These are phyloP conservation scores for Penicillium paneum DNA, from an alignment of 2,329 filamentous ascomycete species.

Conservation along the genomic window DNA sequence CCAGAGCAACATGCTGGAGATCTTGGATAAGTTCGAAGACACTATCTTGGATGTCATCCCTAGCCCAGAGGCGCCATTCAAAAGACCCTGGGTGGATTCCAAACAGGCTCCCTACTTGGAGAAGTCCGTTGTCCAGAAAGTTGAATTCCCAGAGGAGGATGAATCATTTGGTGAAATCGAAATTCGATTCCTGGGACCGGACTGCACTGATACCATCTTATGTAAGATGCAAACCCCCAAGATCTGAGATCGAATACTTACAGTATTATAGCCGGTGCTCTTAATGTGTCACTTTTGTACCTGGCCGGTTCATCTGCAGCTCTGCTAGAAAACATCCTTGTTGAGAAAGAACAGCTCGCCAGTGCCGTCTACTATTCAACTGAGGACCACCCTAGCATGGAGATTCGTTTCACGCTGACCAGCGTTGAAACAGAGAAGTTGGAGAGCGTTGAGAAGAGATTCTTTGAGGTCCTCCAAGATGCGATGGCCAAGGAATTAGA, in stretches of 20 bases:
- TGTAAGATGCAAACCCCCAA: conserved; percentile 36
- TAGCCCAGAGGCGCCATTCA: conserved; percentile 69
- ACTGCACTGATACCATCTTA: conserved; percentile 66
- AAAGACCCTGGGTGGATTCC: conserved; percentile 87
- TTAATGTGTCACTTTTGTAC: conserved; percentile 79
- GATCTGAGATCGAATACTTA: conserved; percentile 16
- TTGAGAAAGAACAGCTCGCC: conserved; percentile 88
- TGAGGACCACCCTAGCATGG: conserved; percentile 73
- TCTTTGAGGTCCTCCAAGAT: conserved; percentile 79
- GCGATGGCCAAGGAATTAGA: conserved; percentile 75
- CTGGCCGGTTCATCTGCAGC: conserved; percentile 91
- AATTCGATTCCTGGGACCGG: conserved; percentile 81
- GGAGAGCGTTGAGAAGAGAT: conserved; percentile 74
- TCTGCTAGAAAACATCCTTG: conserved; percentile 83
- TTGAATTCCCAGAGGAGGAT: conserved; percentile 94
- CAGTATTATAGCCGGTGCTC: conserved; percentile 56
- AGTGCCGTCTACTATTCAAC: conserved; percentile 78
- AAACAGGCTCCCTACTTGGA: conserved; percentile 69
- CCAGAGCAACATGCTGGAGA: conserved; percentile 72
- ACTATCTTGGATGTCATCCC: conserved; percentile 82
- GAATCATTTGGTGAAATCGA: conserved; percentile 87
- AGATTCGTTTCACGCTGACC: conserved; percentile 82
- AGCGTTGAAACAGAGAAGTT: conserved; percentile 86
- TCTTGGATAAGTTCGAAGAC: conserved; percentile 83
- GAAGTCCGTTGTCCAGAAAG: conserved; percentile 69